A percentile compares a stretch with the other conserved stretches of the same genome.
Conservation (phyloP, 2,329 filamentous ascomycete genomes). For the Byssothecium circinans region DNA sequence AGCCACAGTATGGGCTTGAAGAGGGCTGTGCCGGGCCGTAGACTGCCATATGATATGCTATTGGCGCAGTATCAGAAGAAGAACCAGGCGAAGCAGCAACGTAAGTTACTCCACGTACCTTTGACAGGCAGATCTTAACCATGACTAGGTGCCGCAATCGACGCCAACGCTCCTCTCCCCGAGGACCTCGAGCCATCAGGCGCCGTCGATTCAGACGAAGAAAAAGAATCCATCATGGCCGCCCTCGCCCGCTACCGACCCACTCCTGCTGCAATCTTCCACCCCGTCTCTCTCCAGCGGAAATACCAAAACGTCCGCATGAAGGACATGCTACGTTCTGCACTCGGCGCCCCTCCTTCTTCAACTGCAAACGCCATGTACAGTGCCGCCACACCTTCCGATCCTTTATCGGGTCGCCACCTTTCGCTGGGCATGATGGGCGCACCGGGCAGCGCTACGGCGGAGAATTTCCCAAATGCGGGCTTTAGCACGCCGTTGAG, state of each 20-base stretch:
- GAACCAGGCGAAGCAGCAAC: conserved; percentile 97
- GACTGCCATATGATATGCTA: conserved; percentile 89
- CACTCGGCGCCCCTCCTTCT: conserved; percentile 52
- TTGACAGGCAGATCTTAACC: conserved; percentile 5
- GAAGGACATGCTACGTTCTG: conserved; percentile 64
- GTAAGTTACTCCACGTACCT: conserved; percentile 56
- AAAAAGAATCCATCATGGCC: conserved; percentile 84
- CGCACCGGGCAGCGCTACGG: conserved; percentile 30
- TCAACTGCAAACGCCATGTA: conserved; percentile 20
- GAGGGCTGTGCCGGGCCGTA: conserved; percentile 81
- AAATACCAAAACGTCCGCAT: conserved; percentile 66
- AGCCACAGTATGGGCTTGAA: conserved; percentile 95
- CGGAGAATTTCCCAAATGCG: conserved; percentile 34
- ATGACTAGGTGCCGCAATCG: conserved; percentile 78
- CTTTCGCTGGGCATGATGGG: conserved; percentile 38
- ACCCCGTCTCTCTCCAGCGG: conserved; percentile 51
- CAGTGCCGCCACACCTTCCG: conserved; percentile 23
- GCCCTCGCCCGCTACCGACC: conserved; percentile 74
- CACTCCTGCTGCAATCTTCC: conserved; percentile 71
- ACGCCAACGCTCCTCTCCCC: conserved; percentile 87
- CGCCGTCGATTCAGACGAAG: conserved; percentile 89
- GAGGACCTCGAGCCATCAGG: conserved; percentile 75
- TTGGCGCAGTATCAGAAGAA: conserved; percentile 76
- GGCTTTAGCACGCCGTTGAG: conserved; percentile 33
- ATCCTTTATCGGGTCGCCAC: conserved; percentile 25